Base-by-base conservation (phyloP, 176 grass and related monocot genomes). In the Coix lacrymajobi region DNA sequence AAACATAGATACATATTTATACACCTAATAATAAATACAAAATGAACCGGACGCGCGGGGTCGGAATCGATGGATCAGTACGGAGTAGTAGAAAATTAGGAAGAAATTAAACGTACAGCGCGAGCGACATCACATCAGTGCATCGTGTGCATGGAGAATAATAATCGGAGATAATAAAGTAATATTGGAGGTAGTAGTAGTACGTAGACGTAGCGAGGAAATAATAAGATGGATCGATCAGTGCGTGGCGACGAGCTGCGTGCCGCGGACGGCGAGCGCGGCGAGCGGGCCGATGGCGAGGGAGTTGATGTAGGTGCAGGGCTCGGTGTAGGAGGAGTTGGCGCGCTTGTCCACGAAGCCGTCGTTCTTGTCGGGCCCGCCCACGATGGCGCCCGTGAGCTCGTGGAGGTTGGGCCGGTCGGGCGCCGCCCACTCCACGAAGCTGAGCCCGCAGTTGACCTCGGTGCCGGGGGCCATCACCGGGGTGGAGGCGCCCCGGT, bases 361-460 rank as follows among this genome's bases (percentile, higher is more conserved):
- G 73, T 99, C 96, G 41, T 69, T 25, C 30, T 67, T 60, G 60
- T 98, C 93, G 0, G 96, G 96, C 13, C 93, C 93, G 1, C 96
- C 96, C 26, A 99, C 88, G 83, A 98, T 95, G 68, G 96, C 93
- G 14, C 96, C 96, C 0, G 90, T 96, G 77, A 99, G 89, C 87
- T 91, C 93, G 75, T 99, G 96, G 5, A 83, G 87, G 57, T 99
- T 99, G 8, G 91, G 87, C 11, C 66, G 36, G 38, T 95, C 85
- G 15, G 77, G 90, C 28, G 85, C 58, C 69, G 83, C 90, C 93
- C 93, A 99, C 1, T 96, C 72, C 14, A 6, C 16, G 67, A 99
- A 99, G 91, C 96, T 99, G 87, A 91, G 88, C 33, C 79, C 84
- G 80, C 96, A 99, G 77, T 89, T 82, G 7, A 96, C 87, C 1